Evolutionary conservation across 106 monocot genomes (phyloP), one percentile per base, ranked within the genome.

Genomic region (Dendrobium chrysotoxum): DNA sequence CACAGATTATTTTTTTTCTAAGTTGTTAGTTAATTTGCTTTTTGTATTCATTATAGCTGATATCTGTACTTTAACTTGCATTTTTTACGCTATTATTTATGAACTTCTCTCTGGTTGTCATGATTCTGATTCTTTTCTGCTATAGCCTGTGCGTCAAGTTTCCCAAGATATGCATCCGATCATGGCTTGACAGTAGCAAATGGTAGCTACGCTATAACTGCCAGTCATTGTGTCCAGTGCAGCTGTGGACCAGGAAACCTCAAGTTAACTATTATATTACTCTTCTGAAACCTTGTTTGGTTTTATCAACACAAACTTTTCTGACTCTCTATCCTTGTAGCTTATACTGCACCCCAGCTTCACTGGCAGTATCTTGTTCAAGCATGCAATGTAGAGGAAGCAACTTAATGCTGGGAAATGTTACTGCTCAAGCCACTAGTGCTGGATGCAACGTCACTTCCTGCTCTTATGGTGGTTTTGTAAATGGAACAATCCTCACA

Each of bases 311-410:
- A 10, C 53, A 40, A 40, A 64, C 40, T 77, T 28, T 25, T 12
- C 40, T 77, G 7, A 23, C 70, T 5, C 31, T 26, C 15, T 20
- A 54, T 68, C 73, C 42, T 77, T 84, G 85, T 84, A 97, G 97
- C 78, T 83, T 99, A 87, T 95, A 91, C 83, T 99, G 98, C 87
- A 88, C 85, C 17, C 92, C 92, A 16, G 81, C 97, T 77, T 89
- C 94, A 40, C 53, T 98, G 70, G 81, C 97, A 8, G 92, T 83
- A 40, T 94, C 94, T 25, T 98, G 92, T 81, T 88, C 97, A 17
- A 98, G 90, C 88, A 94, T 94, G 97, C 97, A 98, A 65, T 98
- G 97, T 47, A 85, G 72, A 17, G 88, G 90, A 47, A 94, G 96
- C 82, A 97, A 92, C 73, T 72, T 94, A 64, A 90, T 97, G 82